Evolutionary conservation across 1,284 basidiomycete genomes (phyloP).

Genomic region (Marasmius oreades): DNA sequence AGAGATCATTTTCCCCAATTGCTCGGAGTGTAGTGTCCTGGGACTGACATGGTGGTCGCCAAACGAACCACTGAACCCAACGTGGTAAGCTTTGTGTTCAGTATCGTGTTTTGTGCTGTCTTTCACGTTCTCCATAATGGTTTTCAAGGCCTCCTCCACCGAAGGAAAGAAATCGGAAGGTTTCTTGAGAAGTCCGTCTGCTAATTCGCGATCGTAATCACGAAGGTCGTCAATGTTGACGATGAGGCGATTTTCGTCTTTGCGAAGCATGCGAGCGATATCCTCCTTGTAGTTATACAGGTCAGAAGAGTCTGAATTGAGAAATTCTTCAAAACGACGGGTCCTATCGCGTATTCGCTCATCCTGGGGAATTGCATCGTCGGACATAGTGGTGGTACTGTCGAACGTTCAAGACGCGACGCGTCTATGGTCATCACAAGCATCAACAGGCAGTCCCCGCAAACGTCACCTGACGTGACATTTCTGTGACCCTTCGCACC

Average conservation of each 20-base stretch:
- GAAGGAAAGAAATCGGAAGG: constrained; percentile 92
- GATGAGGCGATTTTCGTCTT: constrained; percentile 85
- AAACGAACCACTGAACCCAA: constrained; percentile 98
- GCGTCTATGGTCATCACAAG: constrained; percentile 2
- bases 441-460: no score
- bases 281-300: constrained; percentile 85
- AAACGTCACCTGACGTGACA: no score
- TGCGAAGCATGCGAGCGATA: constrained; percentile 81
- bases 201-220: constrained; percentile 84
- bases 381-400: constrained; percentile 49
- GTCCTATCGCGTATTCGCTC: constrained; percentile 74
- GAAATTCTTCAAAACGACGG: constrained; percentile 84
- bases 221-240: constrained; percentile 97
- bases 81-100: constrained; percentile 73
- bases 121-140: constrained; percentile 73
- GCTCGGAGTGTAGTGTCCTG: constrained; percentile 81
- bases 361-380: constrained; percentile 59
- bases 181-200: constrained; percentile 82
- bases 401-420: constrained; percentile 17
- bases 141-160: constrained; percentile 82
- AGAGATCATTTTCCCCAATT: constrained; percentile 95
- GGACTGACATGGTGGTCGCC: constrained; percentile 98
- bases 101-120: constrained; percentile 85
- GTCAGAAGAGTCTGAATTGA: constrained; percentile 68
- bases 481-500: no score